These are phyloP conservation scores for Bathelium albidoporum DNA, from an alignment of 495 filamentous ascomycete species.

Conservation along the genomic window DNA sequence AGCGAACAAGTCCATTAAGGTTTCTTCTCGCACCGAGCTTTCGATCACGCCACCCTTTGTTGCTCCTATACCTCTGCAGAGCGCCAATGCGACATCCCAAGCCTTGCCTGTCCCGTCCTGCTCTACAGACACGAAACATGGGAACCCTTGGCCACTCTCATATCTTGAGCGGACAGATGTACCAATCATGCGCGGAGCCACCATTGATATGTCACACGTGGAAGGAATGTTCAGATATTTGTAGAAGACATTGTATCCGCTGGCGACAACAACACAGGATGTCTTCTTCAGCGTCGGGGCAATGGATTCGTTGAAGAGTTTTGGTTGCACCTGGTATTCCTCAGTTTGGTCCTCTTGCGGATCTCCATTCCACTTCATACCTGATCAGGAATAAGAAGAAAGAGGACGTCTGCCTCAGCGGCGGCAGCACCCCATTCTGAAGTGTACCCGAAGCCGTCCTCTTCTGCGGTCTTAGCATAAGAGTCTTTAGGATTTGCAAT, in stretches of 20 bases:
- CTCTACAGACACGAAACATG: slow-evolving; percentile 17
- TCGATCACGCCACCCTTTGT: slow-evolving; percentile 15
- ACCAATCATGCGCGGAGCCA: slow-evolving; percentile 16
- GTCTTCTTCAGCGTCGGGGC: slow-evolving; percentile 15
- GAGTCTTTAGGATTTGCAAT: slow-evolving; percentile 13
- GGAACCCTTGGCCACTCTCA: slow-evolving; percentile 8
- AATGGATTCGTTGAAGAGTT: slow-evolving; percentile 13
- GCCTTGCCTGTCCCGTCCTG: slow-evolving; percentile 15
- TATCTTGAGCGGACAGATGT: slow-evolving; percentile 11
- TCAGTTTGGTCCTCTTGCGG: background rate
- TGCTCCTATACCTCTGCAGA: slow-evolving; percentile 12
- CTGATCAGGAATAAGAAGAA: slow-evolving; percentile 17
- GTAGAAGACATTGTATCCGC: slow-evolving; percentile 16
- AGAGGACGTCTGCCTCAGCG: slow-evolving; percentile 13
- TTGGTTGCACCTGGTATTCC: slow-evolving; percentile 11
- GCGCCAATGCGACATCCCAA: slow-evolving; percentile 9
- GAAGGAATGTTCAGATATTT: slow-evolving; percentile 10
- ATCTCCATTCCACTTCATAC: background rate
- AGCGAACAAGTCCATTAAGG: slow-evolving; percentile 14
- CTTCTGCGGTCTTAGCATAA: slow-evolving; percentile 11
- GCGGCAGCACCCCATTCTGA: slow-evolving; percentile 15
- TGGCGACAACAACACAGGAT: slow-evolving; percentile 11
- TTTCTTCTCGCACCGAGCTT: slow-evolving; percentile 10
- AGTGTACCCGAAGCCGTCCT: slow-evolving; percentile 14
- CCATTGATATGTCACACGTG: slow-evolving; percentile 15